These are phyloP conservation scores for Fabrea salina DNA, from an alignment of 169 alveolate species.

Conservation along the genomic window DNA sequence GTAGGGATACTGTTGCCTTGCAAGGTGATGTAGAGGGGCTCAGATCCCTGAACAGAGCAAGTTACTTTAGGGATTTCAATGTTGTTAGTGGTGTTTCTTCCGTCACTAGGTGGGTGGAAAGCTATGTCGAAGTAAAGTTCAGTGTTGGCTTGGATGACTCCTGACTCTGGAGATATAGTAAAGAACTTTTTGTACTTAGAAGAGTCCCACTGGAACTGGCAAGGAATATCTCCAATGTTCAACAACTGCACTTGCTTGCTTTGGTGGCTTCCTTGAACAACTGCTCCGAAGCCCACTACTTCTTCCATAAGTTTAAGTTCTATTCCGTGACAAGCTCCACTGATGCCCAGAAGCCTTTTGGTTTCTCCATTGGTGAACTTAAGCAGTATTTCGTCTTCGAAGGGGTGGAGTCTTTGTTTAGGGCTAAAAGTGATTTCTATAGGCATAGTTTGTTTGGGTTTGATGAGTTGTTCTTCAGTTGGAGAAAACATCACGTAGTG, in stretches of 20 bases:
- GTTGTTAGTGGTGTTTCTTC: too few species aligned
- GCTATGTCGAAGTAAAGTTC: slow-evolving; percentile 75
- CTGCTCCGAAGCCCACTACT: slow-evolving; percentile 84
- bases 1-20: slow-evolving; percentile 77
- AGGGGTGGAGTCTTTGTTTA: slow-evolving; percentile 77
- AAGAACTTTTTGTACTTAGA: slow-evolving; percentile 40
- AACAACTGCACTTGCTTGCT: slow-evolving; percentile 66
- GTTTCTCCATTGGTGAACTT: slow-evolving; percentile 80
- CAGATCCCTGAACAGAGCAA: slow-evolving; percentile 82
- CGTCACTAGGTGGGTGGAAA: slow-evolving; percentile 84
- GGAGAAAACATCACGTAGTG: slow-evolving; percentile 53
- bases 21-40: slow-evolving; percentile 69
- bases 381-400: slow-evolving; percentile 67
- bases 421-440: slow-evolving; percentile 85
- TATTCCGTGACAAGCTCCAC: slow-evolving; percentile 88
- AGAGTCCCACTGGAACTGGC: slow-evolving; percentile 51
- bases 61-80: slow-evolving; percentile 73
- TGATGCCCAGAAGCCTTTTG: slow-evolving; percentile 62
- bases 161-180: slow-evolving; percentile 55
- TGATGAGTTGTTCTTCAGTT: slow-evolving; percentile 55
- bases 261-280: slow-evolving; percentile 74
- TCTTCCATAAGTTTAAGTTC: slow-evolving; percentile 87
- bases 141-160: slow-evolving; percentile 83
- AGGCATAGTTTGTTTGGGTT: slow-evolving; percentile 79
- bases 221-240: slow-evolving; percentile 87